phyloP scores from a whole-genome alignment of 169 alveolate genomes.

The Amoebophrya sp. region DNA sequence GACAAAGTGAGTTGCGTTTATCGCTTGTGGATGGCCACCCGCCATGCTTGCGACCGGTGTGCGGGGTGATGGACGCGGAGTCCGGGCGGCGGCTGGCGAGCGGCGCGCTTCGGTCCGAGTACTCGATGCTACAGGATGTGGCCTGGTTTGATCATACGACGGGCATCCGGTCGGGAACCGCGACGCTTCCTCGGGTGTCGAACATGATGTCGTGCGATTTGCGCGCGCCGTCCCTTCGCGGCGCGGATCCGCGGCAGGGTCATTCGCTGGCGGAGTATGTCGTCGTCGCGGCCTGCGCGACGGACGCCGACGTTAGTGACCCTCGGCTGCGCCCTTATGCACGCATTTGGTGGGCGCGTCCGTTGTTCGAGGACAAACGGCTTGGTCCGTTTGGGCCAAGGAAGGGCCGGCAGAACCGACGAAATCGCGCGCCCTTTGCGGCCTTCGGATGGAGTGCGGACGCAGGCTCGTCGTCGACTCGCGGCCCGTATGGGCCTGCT shows the following conservation, averaged over 20 bases:
- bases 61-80: not conserved
- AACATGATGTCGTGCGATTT: not conserved
- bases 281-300: not conserved
- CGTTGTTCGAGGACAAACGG: not conserved
- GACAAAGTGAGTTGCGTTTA: not conserved
- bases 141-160: not conserved
- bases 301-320: not conserved
- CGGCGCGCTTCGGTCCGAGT: not conserved
- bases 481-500: not conserved
- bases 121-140: not conserved
- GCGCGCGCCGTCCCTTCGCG: not conserved
- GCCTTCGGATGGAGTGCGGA: not conserved
- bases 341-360: slow-evolving; percentile 2
- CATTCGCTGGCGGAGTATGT: not conserved
- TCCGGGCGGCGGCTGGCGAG: not conserved
- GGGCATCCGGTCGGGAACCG: not conserved
- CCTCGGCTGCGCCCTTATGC: not conserved
- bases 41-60: not conserved
- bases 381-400: not conserved
- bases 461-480: not conserved
- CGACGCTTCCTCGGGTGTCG: not conserved
- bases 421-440: not conserved
- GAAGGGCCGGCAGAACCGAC: not conserved
- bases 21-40: not conserved
- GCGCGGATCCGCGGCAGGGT: not conserved